Base-by-base conservation (phyloP, 2,329 filamentous ascomycete genomes). In the Pleurostoma richardsiae region DNA sequence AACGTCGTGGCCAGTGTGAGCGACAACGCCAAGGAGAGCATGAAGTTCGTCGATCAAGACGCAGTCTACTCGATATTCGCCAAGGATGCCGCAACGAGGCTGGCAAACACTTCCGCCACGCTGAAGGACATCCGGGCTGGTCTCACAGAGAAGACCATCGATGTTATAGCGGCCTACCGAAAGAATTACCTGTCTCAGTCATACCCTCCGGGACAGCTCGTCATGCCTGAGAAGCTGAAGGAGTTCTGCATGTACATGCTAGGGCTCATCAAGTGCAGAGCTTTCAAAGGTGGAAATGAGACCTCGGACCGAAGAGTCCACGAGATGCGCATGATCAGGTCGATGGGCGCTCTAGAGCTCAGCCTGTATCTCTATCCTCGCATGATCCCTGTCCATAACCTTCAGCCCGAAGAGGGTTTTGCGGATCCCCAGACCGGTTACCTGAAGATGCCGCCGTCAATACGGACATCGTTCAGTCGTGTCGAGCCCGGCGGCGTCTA, bases 201-300 rank as follows among this genome's bases (percentile, higher is more conserved):
- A 3, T 89, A 95, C 59, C 92, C 94, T 6, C 88, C 91, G 2
- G 89, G 90, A 4, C 91, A 99, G 66, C 80, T 99, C 30, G 90
- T 99, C 30, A 83, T 99, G 68, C 94, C 94, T 0, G 94, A 99
- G 69, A 88, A 92, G 55, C 79, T 99, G 30, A 97, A 97, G 64
- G 94, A 99, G 63, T 91, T 96, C 58, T 84, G 87, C 59, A 97
- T 99, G 90, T 97, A 94, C 66, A 88, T 95, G 69, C 83, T 99
- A 7, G 86, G 88, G 42, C 72, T 97, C 53, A 71, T 95, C 63
- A 99, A 99, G 67, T 91, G 83, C 47, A 83, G 94, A 48, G 91
- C 92, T 3, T 90, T 97, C 72, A 97, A 97, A 72, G 88, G 88
- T 44, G 92, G 92, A 48, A 84, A 86, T 54, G 94, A 99, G 67